phyloP scores from a whole-genome alignment of 2,329 filamentous ascomycete species.

The Elsinoe fawcettii region DNA sequence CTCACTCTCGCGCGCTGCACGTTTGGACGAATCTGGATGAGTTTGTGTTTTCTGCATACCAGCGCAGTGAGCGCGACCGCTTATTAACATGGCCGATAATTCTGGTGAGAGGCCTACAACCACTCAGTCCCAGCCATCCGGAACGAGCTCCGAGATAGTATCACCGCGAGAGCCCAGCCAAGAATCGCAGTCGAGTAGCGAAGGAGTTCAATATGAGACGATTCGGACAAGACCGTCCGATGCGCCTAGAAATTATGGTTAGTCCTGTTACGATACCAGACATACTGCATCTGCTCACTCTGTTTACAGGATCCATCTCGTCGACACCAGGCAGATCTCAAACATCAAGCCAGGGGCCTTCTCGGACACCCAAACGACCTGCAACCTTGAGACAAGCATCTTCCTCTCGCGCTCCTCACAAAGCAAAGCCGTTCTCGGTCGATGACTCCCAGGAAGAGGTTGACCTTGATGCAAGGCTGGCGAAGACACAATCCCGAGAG shows the following conservation, averaged over 20 bases:
- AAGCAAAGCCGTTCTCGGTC: slow-evolving; percentile 80
- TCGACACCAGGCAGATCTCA: slow-evolving; percentile 8
- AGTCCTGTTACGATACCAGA: not conserved
- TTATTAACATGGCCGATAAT: slow-evolving; percentile 13
- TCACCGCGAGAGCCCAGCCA: slow-evolving; percentile 4
- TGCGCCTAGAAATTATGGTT: slow-evolving; percentile 30
- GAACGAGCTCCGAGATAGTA: slow-evolving; percentile 1
- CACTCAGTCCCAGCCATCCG: slow-evolving; percentile 4
- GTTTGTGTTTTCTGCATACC: not conserved
- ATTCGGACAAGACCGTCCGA: slow-evolving; percentile 10
- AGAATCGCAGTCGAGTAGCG: not conserved
- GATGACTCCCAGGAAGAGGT: slow-evolving; percentile 82
- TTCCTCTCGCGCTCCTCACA: slow-evolving; percentile 65
- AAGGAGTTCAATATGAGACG: slow-evolving; percentile 13
- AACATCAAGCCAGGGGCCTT: not conserved
- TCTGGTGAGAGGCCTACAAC: not conserved
- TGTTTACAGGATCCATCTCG: slow-evolving; percentile 10
- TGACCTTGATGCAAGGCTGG: slow-evolving; percentile 55
- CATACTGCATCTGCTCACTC: not conserved
- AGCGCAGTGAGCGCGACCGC: slow-evolving; percentile 1
- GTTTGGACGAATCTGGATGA: not conserved
- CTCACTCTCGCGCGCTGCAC: not conserved
- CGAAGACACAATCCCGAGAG: slow-evolving; percentile 27
- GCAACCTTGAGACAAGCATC: slow-evolving; percentile 65
- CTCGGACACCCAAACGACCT: slow-evolving; percentile 57